Evolutionary conservation across 1,139 yeast genomes (phyloP), one percentile per base, ranked within the genome.

Genomic region (Yamadazyma kanchanaburiensis): DNA sequence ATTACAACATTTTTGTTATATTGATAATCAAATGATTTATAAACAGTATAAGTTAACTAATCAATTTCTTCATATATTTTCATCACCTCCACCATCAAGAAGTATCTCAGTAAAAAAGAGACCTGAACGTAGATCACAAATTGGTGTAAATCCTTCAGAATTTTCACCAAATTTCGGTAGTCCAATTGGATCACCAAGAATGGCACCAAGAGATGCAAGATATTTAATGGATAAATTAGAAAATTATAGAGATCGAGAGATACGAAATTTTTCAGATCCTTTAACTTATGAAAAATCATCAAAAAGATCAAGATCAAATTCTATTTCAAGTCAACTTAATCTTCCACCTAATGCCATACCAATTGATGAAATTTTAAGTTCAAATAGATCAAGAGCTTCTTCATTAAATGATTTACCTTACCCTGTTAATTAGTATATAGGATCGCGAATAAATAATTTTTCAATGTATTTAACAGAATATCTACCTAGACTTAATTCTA

Each of bases 381-480:
- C 32, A 24, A 24, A 28, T 9, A 8, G 10, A 4, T 13, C 17
- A 5, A 22, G 39, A 12, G 31, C 32, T n/a, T 25, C 36, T 4
- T 29, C 40, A 15, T 16, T 25, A 2, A 12, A 16, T 17, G 30
- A 31, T 12, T 32, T 33, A 7, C 38, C 38, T n/a, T 34, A 34
- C 19, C 38, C 38, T 6, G 10, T 25, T 14, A 15, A 18, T 12
- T 16, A 17, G 20, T 18, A 17, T 17, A 15, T 17, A 24, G 15
- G 10, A 18, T 18, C 20, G 20, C 20, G 20, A 18, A 18, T 24
- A n/a, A 12, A 14, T 12, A 20, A 13, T 9, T 16, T 14, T 17
- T 13, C 21, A 11, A 63, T 63, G 70, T 62, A 58, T 34, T 45
- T 49, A 25, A 43, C 60, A n/a, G 74, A 67, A 37, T 53, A 54